A percentile compares a stretch with the other conserved stretches of the same genome.
Conservation (phyloP, 306 rosid species). For the Cucumis hystrix region DNA sequence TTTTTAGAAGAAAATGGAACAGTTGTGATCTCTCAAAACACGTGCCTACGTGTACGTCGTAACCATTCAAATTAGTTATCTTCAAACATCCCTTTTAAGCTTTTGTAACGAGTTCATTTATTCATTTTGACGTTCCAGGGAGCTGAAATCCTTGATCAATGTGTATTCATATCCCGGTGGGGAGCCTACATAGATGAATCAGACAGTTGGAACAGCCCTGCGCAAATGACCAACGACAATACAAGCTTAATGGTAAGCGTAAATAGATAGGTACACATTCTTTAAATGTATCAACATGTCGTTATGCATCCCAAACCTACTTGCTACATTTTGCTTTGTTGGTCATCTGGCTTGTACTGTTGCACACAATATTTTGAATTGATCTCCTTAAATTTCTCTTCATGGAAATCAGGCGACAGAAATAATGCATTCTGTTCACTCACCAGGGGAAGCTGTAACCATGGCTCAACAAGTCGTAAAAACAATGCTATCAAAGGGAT, state of each 20-base stretch:
- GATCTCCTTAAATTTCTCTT: background rate
- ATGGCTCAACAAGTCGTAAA: conserved; percentile 70
- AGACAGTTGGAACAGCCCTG: conserved; percentile 28
- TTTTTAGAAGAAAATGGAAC: background rate
- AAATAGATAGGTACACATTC: background rate
- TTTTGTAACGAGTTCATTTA: background rate
- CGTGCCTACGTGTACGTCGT: background rate
- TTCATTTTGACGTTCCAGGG: conserved; percentile 39
- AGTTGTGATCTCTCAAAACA: background rate
- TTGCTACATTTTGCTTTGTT: background rate
- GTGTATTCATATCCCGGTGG: conserved; percentile 54
- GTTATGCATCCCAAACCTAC: background rate
- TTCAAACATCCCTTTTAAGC: conserved; percentile 8
- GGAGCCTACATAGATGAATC: conserved; percentile 35
- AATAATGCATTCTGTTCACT: conserved; percentile 26
- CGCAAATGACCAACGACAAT: conserved; percentile 22
- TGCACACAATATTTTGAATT: background rate
- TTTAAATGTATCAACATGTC: background rate
- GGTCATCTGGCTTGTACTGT: background rate
- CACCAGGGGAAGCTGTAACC: conserved; percentile 70
- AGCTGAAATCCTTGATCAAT: conserved; percentile 55
- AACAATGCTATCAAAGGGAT: conserved; percentile 87
- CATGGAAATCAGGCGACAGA: conserved; percentile 29
- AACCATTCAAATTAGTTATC: background rate
- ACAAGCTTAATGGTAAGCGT: conserved; percentile 33